A percentile compares a stretch with the other conserved stretches of the same genome.
These are phyloP conservation scores for Mycena polygramma DNA, from an alignment of 768 basidiomycete species.

Conservation along the genomic window DNA sequence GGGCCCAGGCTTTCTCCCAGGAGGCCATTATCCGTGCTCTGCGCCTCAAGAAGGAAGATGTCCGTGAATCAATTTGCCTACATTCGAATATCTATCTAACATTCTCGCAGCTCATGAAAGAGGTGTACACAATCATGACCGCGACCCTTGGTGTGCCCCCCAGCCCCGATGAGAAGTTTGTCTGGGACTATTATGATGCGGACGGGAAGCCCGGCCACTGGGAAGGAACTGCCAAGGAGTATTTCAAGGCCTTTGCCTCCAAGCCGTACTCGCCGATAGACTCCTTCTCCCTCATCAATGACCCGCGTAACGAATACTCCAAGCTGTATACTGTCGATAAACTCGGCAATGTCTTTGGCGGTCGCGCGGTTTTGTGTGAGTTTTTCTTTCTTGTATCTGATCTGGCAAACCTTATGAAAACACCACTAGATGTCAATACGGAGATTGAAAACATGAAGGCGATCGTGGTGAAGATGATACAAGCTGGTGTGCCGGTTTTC, in stretches of 20 bases:
- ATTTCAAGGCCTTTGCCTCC: slow-evolving; percentile 75
- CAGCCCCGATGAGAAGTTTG: slow-evolving; percentile 74
- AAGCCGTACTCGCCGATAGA: slow-evolving; percentile 73
- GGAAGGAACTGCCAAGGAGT: slow-evolving; percentile 86
- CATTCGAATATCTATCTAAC: neutral
- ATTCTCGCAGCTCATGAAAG: slow-evolving; percentile 69
- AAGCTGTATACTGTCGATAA: slow-evolving; percentile 93
- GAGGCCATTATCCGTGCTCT: slow-evolving; percentile 66
- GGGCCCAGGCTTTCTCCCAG: slow-evolving; percentile 59
- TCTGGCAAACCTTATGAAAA: slow-evolving; percentile 14
- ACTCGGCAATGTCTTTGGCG: slow-evolving; percentile 94
- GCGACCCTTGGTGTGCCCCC: slow-evolving; percentile 92
- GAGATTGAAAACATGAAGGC: slow-evolving; percentile 85
- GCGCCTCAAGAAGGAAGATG: slow-evolving; percentile 83
- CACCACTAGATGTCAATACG: slow-evolving; percentile 85
- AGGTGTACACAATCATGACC: slow-evolving; percentile 86
- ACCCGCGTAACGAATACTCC: slow-evolving; percentile 87
- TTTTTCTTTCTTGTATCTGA: slow-evolving; percentile 27
- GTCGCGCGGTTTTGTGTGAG: slow-evolving; percentile 86
- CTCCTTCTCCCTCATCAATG: slow-evolving; percentile 94
- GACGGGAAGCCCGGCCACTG: slow-evolving; percentile 81
- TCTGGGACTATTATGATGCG: slow-evolving; percentile 91
- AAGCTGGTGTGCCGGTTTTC: slow-evolving; percentile 91
- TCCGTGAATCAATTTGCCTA: neutral
- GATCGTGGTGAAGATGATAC: slow-evolving; percentile 86